These are phyloP conservation scores for Brassica cretica DNA, from an alignment of 345 rosid species.

Conservation along the genomic window DNA sequence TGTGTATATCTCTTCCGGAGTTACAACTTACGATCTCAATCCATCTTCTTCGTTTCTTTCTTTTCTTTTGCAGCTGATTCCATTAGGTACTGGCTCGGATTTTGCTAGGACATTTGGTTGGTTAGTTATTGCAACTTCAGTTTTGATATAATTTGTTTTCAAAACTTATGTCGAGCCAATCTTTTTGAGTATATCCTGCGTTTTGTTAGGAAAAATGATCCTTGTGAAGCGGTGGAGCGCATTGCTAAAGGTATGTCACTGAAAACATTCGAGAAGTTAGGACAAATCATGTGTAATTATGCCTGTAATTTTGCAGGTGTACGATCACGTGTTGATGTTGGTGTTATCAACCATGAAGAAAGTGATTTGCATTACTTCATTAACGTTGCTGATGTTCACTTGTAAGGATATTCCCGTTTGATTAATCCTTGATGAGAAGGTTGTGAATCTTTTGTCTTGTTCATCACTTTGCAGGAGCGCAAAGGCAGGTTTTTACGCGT, in stretches of 20 bases:
- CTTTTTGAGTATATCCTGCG: neutral
- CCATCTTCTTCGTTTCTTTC: neutral
- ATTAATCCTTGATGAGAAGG: neutral
- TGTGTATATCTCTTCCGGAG: neutral
- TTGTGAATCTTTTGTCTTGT: constrained; percentile 16
- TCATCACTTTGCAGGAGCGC: constrained; percentile 71
- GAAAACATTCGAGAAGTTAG: constrained; percentile 1
- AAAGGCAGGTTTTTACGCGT: constrained; percentile 89
- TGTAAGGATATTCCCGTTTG: constrained; percentile 48
- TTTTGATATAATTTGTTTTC: neutral
- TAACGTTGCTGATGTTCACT: constrained; percentile 94
- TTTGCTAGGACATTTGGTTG: neutral
- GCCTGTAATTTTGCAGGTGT: constrained; percentile 46
- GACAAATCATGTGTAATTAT: constrained; percentile 1
- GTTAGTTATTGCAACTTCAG: neutral
- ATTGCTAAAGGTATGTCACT: constrained; percentile 27
- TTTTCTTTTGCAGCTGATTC: neutral
- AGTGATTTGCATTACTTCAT: constrained; percentile 72
- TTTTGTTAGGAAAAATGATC: neutral
- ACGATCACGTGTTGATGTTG: constrained; percentile 69
- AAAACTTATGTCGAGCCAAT: neutral
- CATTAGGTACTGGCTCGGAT: neutral
- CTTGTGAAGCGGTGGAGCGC: constrained; percentile 1
- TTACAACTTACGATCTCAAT: neutral
- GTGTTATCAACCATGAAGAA: constrained; percentile 59